phyloP scores from a whole-genome alignment of 306 rosid species.

The Acacia acuminata region DNA sequence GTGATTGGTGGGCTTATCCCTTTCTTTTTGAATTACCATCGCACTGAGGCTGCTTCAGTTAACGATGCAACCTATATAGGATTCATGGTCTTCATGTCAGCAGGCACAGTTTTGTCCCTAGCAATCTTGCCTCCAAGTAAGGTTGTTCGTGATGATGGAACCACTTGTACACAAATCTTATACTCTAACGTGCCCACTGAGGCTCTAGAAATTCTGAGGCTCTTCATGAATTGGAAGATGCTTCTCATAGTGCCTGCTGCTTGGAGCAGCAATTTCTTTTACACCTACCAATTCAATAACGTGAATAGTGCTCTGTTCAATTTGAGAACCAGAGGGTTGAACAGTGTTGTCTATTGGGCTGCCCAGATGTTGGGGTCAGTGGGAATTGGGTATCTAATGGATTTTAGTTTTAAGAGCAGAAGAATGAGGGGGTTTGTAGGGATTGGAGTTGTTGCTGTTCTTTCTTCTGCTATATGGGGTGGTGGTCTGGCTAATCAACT shows the following conservation, averaged over 20 bases:
- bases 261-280: constrained; percentile 85
- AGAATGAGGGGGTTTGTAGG: constrained; percentile 76
- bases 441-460: constrained; percentile 51
- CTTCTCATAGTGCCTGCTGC: constrained; percentile 78
- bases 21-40: constrained; percentile 56
- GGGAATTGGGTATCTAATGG: constrained; percentile 79
- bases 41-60: constrained; percentile 59
- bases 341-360: constrained; percentile 88
- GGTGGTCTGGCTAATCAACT: constrained; percentile 88
- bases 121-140: constrained; percentile 62
- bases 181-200: constrained; percentile 65
- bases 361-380: constrained; percentile 92
- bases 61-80: constrained; percentile 88
- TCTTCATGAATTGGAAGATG: constrained; percentile 81
- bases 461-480: constrained; percentile 70
- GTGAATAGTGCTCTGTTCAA: constrained; percentile 66
- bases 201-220: constrained; percentile 48
- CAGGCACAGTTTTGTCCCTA: constrained; percentile 55
- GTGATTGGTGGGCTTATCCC: constrained; percentile 90
- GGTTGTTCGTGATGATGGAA: constrained; percentile 77
- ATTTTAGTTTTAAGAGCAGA: constrained; percentile 78
- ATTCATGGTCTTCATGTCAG: constrained; percentile 79
- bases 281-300: constrained; percentile 83
- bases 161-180: constrained; percentile 55
- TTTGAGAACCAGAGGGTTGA: constrained; percentile 90